Percentiles rank a stretch among this genome's conserved stretches.
Evolutionary conservation across 2,329 filamentous ascomycete species (phyloP).

Genomic region (Acrodontium crateriforme): DNA sequence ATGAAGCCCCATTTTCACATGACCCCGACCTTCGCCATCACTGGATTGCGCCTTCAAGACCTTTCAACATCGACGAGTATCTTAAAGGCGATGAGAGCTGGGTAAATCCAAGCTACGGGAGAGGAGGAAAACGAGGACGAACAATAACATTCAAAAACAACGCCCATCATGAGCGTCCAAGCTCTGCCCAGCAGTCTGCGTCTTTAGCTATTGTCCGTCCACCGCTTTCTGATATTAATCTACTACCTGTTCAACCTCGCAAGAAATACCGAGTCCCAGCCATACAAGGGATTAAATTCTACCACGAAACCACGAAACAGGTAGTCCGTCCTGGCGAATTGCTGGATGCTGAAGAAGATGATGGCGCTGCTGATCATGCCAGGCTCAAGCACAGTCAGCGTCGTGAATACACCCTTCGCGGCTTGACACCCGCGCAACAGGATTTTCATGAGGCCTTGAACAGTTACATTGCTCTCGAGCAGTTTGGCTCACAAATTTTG

Average conservation of each 20-base stretch:
- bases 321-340: slow-evolving; percentile 24
- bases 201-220: background rate
- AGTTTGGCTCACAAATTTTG: slow-evolving; percentile 20
- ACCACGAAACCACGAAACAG: slow-evolving; percentile 27
- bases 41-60: slow-evolving; percentile 20
- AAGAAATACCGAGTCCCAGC: slow-evolving; percentile 24
- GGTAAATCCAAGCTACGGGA: slow-evolving; percentile 4
- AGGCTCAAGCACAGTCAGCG: slow-evolving; percentile 25
- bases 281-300: slow-evolving; percentile 25
- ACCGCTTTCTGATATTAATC: no score
- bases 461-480: slow-evolving; percentile 24
- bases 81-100: slow-evolving; percentile 23
- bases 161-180: no score
- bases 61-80: slow-evolving; percentile 24
- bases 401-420: slow-evolving; percentile 11
- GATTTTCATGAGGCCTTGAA: slow-evolving; percentile 26
- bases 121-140: slow-evolving; percentile 1
- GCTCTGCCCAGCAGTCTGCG: no score
- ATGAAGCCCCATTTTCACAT: no score
- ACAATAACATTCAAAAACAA: slow-evolving; percentile 1
- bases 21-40: no score
- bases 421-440: slow-evolving; percentile 13
- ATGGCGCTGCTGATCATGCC: slow-evolving; percentile 26
- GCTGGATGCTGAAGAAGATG: no score
- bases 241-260: background rate